Evolutionary conservation across 345 rosid species (phyloP), one percentile per base, ranked within the genome.

Genomic region (Microthlaspi erraticum): DNA sequence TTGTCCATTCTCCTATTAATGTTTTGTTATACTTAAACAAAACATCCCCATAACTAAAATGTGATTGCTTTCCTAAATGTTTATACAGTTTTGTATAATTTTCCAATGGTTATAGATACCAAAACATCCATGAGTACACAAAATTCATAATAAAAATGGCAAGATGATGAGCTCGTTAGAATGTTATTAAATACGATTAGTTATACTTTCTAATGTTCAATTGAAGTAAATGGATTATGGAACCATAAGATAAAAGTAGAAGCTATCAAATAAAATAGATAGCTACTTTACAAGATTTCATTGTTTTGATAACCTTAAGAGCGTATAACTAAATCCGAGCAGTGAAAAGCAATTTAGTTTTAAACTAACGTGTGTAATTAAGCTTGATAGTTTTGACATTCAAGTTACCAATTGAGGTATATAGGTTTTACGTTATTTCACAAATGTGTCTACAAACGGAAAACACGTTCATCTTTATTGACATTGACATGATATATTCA

Each of bases 1-100:
- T 69, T 76, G 66, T 76, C 75, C 60, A 76, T 69, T 76, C 41
- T 76, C 60, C 60, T 63, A 68, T 54, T 68, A 68, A 70, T 76
- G 75, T 76, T 63, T 69, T 76, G 79, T 63, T 69, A 56, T 55
- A 37, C 71, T 50, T 64, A 56, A 64, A 56, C 61, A 41, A 76
- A 42, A 76, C 76, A 70, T 64, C 66, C 49, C 45, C 75, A 48
- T 76, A 34, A 48, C 69, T 68, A 37, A 62, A 61, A 75, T 75
- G 59, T 68, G 74, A 44, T 61, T 69, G 36, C 38, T 51, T 66
- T 74, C 42, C 29, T 60, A 51, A 23, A 52, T 60, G 50, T 53
- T 17, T 34, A 8, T 53, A 38, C 61, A 23, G 1, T 38, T 68
- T 20, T 53, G 29, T 20, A 5, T 12, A 16, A 46, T 14, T 9